A percentile compares a stretch with the other conserved stretches of the same genome.
These are phyloP conservation scores for Clavispora phyllophila DNA, from an alignment of 805 yeast species.

Conservation along the genomic window DNA sequence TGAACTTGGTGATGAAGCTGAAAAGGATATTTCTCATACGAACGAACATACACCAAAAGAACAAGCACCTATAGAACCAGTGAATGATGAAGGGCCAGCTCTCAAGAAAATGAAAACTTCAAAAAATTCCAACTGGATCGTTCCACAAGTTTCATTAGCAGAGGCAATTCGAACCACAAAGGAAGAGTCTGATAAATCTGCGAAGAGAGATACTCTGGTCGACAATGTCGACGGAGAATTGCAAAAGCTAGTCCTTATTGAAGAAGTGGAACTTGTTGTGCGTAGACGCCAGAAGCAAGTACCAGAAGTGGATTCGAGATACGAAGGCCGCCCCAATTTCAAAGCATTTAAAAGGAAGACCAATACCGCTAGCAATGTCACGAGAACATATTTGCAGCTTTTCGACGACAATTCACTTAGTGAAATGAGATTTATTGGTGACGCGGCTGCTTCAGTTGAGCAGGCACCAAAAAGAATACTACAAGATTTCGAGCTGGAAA, in stretches of 20 bases:
- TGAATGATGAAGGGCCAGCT: background rate
- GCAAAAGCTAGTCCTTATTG: conserved; percentile 2
- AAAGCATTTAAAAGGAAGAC: conserved; percentile 11
- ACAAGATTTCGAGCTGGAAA: conserved; percentile 10
- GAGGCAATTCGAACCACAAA: conserved; percentile 12
- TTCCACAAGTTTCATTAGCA: conserved; percentile 11
- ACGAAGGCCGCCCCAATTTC: conserved; percentile 12
- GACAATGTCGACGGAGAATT: background rate
- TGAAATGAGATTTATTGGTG: conserved; percentile 6
- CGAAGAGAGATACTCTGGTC: conserved; percentile 1
- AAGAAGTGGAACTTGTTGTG: conserved; percentile 2
- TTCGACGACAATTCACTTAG: conserved; percentile 5
- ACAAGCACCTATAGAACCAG: too few species aligned
- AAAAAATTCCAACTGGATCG: conserved; percentile 1
- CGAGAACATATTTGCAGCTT: conserved; percentile 12
- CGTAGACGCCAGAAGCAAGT: background rate
- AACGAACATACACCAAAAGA: too few species aligned
- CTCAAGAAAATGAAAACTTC: background rate
- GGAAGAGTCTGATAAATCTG: conserved; percentile 5
- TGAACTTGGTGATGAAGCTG: too few species aligned
- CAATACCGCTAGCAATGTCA: conserved; percentile 5
- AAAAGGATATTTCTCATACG: too few species aligned
- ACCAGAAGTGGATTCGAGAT: background rate
- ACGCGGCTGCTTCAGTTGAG: background rate
- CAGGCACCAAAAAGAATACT: background rate